Percentiles rank a stretch among this genome's conserved stretches.
These are phyloP conservation scores for Fusarium paranaense DNA, from an alignment of 2,329 filamentous ascomycete species.

Conservation along the genomic window DNA sequence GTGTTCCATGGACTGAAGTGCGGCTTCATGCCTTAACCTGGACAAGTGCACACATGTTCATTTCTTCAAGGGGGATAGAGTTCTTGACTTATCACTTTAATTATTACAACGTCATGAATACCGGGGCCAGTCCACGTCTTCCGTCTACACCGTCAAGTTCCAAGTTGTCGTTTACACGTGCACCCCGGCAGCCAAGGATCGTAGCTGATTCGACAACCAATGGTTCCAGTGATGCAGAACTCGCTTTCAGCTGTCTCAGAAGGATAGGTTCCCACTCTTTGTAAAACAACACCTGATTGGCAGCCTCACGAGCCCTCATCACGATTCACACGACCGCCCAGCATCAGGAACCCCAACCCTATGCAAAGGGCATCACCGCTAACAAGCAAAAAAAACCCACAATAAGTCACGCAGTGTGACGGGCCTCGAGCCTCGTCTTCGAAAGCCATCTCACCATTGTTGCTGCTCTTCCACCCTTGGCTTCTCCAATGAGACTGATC, in stretches of 20 bases:
- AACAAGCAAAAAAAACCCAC: neutral
- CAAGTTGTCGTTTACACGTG: neutral
- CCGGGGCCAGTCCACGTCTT: neutral
- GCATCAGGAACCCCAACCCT: slow-evolving; percentile 5
- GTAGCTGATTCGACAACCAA: neutral
- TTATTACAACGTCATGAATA: neutral
- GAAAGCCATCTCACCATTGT: slow-evolving; percentile 31
- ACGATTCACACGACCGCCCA: neutral
- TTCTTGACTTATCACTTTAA: neutral
- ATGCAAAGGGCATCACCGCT: slow-evolving; percentile 31
- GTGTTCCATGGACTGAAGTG: neutral
- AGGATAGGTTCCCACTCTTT: neutral
- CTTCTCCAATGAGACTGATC: slow-evolving; percentile 45
- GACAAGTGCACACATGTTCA: neutral
- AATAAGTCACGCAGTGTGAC: slow-evolving; percentile 14
- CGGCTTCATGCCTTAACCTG: neutral
- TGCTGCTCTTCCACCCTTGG: slow-evolving; percentile 5
- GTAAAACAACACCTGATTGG: slow-evolving; percentile 9
- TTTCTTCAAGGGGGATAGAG: neutral
- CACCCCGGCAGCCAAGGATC: neutral
- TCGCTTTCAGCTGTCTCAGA: neutral
- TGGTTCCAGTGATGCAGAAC: neutral
- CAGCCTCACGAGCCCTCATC: neutral
- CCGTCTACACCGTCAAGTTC: neutral
- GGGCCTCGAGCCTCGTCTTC: slow-evolving; percentile 18